Percentiles rank a stretch among this genome's conserved stretches.
These are phyloP conservation scores for Curvularia hawaiiensis DNA, from an alignment of 2,329 filamentous ascomycete genomes.

Conservation along the genomic window DNA sequence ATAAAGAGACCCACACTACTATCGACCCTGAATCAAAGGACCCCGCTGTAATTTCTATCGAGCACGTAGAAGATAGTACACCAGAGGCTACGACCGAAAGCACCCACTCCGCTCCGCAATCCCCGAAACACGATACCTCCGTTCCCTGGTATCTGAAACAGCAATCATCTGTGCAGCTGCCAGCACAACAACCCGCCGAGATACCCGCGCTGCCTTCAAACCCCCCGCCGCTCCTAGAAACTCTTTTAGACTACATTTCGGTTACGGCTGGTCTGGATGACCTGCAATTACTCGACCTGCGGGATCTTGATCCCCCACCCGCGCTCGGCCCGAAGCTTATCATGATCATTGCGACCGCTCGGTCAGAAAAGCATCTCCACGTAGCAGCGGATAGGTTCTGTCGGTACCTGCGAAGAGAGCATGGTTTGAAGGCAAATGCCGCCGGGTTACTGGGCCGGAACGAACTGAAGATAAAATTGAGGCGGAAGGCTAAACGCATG, in stretches of 20 bases:
- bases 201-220: slow-evolving; percentile 69
- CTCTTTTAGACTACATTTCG: slow-evolving; percentile 78
- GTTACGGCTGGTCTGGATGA: slow-evolving; percentile 87
- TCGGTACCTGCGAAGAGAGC: slow-evolving; percentile 77
- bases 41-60: background rate
- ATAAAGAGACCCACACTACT: background rate
- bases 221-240: slow-evolving; percentile 72
- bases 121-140: slow-evolving; percentile 19
- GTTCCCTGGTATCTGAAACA: slow-evolving; percentile 84
- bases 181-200: slow-evolving; percentile 57
- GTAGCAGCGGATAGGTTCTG: slow-evolving; percentile 89
- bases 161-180: slow-evolving; percentile 36
- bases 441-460: slow-evolving; percentile 90
- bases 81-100: slow-evolving; percentile 9
- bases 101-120: slow-evolving; percentile 4
- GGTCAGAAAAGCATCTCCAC: slow-evolving; percentile 91
- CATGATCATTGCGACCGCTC: slow-evolving; percentile 90
- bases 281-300: slow-evolving; percentile 79
- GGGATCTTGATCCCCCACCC: slow-evolving; percentile 81
- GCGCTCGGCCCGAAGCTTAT: slow-evolving; percentile 86
- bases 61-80: slow-evolving; percentile 9
- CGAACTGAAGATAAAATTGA: slow-evolving; percentile 85
- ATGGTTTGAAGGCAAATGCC: slow-evolving; percentile 75
- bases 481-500: slow-evolving; percentile 78
- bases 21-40: slow-evolving; percentile 1